A percentile compares a stretch with the other conserved stretches of the same genome.
phyloP scores from a whole-genome alignment of 345 rosid genomes.

The Euclidium syriacum region DNA sequence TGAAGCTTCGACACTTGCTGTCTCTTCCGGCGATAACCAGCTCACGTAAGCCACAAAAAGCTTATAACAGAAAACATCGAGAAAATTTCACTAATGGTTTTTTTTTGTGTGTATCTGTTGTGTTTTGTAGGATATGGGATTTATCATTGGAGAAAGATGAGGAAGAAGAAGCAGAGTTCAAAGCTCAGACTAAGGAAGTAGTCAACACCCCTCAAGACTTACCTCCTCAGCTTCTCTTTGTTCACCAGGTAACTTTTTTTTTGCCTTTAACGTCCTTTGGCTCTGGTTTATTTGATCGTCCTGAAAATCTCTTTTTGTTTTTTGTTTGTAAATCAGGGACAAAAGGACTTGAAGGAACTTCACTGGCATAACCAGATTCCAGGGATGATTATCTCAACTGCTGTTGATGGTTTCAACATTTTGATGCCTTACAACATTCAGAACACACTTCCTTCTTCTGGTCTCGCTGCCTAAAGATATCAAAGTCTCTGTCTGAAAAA shows the following conservation, averaged over 20 bases:
- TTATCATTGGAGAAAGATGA: slow-evolving; percentile 90
- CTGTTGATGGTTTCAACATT: slow-evolving; percentile 80
- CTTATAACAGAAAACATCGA: not conserved
- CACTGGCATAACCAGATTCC: slow-evolving; percentile 96
- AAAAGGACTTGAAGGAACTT: slow-evolving; percentile 88
- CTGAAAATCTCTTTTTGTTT: not conserved
- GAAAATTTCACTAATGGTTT: not conserved
- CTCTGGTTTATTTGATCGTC: not conserved
- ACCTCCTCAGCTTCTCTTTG: slow-evolving; percentile 94
- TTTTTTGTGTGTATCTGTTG: not conserved
- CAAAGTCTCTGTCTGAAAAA: not conserved
- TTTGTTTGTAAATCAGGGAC: slow-evolving; percentile 45
- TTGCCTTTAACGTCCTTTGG: not conserved
- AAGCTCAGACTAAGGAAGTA: slow-evolving; percentile 70
- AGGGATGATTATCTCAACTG: slow-evolving; percentile 82
- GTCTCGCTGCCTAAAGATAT: slow-evolving; percentile 17
- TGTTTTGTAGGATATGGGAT: slow-evolving; percentile 77
- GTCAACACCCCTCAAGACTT: slow-evolving; percentile 79
- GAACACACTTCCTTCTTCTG: slow-evolving; percentile 70
- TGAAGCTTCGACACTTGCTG: slow-evolving; percentile 83
- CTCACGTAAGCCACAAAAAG: slow-evolving; percentile 55
- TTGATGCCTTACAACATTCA: slow-evolving; percentile 95
- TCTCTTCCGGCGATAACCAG: slow-evolving; percentile 83
- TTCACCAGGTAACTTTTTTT: slow-evolving; percentile 69
- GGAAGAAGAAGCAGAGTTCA: slow-evolving; percentile 94